Base-by-base conservation (phyloP, 371 early-diverging fungal species). In the Mucor indicus region DNA sequence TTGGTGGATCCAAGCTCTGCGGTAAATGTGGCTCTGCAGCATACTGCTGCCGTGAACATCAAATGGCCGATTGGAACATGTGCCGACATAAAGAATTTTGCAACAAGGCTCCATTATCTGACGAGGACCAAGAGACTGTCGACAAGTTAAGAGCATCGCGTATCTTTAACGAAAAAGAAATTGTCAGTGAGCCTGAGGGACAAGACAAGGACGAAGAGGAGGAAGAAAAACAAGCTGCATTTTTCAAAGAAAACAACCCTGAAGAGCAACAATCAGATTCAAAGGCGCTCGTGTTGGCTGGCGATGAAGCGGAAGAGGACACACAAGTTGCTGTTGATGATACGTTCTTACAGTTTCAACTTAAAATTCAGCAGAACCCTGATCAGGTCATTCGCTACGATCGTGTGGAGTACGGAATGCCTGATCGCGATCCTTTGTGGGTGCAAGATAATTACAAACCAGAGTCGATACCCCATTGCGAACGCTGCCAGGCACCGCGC, bases 31-130 rank as follows among this genome's bases (percentile, higher is more conserved):
- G 84, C 20, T 29, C 35, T 7, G 73, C 69, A 12, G 56, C 62
- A 27, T 97, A 97, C 69, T 97, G 98, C 67, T 83, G 83, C 17
- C 79, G 84, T 47, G 82, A 81, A 16, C 98, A 97, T 64, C 96
- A 96, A 68, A 53, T 86, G 22, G 55, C 77, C 0, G 90, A 95
- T 67, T 96, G 96, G 96, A 84, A 66, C 3, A 53, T 64, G 29
- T 90, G 87, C 16, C 60, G 74, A 12, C 95, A 95, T 68, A 89
- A 88, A 47, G 57, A 64, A 16, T 72, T 72, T 38, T 93, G 93
- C 61, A 65, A 72, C 21, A 57, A 55, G 49, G 31, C 41, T 8
- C 4, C 35, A 33, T 13, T 60, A 11, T 39, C 61, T 8, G 29
- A 25, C 15, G 44, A 57, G 23, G 63, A 73, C 3, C 22, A 50